Evolutionary conservation across 2,329 filamentous ascomycete genomes (phyloP), one percentile per base, ranked within the genome.

Genomic region (Colletotrichum lentis): DNA sequence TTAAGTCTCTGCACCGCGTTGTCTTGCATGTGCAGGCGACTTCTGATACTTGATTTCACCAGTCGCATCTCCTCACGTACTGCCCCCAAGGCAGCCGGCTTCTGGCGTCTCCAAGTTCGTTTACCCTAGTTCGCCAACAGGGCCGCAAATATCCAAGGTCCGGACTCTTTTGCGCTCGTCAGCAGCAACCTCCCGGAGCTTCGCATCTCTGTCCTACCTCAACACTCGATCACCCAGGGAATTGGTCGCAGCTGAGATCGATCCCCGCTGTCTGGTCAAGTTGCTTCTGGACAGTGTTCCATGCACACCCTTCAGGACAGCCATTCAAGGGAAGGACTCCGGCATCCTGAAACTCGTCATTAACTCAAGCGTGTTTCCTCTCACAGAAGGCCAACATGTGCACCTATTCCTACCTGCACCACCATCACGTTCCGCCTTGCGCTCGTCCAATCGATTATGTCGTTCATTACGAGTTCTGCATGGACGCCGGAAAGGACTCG

Each of bases 381-480:
- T 14, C n/a, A n/a, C 6, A 11, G 10, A 35, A 20, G 39, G 20
- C 6, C 55, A 14, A 31, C 20, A 27, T 86, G 85, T 86, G 84
- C 71, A 80, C 77, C 68, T 82, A 81, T 75, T 81, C 83, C 70
- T 83, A 83, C 72, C 77, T 84, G 49, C 84, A 86, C 72, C 80
- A 84, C 73, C 84, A 86, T 72, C 84, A 85, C 71, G 71, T 80
- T 37, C 73, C 77, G 27, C 80, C 82, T 6, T 85, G 83, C 71
- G 71, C 71, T 18, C 78, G 78, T 8, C 76, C 77, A 35, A 74
- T 83, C 59, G 78, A 80, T 62, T 80, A 80, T 67, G 74, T 75
- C 12, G 73, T 80, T 44, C 78, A 82, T 71, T 85, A 84, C 74
- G 74, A 74, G 31, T 85, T 80, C 73, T 85, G 83, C 70, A 61